Conservation (phyloP, 352 stramenopile species). For the Globisporangium okanoganense region DNA sequence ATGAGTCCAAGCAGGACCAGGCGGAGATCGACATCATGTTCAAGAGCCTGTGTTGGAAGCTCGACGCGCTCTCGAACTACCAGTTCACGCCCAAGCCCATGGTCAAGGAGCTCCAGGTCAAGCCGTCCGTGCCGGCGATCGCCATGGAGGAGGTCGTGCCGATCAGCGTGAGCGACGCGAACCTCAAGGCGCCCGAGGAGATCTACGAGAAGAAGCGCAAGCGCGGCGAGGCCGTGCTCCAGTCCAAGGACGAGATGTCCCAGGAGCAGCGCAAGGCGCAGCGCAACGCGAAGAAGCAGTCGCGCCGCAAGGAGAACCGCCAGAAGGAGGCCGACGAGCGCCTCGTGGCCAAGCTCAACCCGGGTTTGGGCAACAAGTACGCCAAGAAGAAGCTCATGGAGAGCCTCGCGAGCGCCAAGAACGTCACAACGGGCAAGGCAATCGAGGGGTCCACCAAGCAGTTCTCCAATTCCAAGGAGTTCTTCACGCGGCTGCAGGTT, state of each 20-base stretch:
- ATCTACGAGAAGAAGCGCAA: constrained; percentile 88
- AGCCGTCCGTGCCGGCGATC: constrained; percentile 74
- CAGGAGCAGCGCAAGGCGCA: constrained; percentile 84
- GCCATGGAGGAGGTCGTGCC: constrained; percentile 84
- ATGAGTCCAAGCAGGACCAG: constrained; percentile 90
- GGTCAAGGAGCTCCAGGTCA: constrained; percentile 89
- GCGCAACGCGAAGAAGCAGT: constrained; percentile 89
- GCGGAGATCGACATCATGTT: constrained; percentile 94
- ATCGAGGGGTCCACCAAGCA: constrained; percentile 80
- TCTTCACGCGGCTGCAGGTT: constrained; percentile 78
- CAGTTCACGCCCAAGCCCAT: constrained; percentile 93
- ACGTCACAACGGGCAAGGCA: constrained; percentile 78
- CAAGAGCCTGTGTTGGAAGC: constrained; percentile 93
- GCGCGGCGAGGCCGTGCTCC: constrained; percentile 72
- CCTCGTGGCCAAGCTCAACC: constrained; percentile 92
- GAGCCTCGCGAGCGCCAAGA: constrained; percentile 73
- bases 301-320: constrained; percentile 87
- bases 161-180: constrained; percentile 82
- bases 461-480: constrained; percentile 88
- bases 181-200: constrained; percentile 79
- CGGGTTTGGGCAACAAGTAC: constrained; percentile 95
- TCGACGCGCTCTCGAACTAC: constrained; percentile 95
- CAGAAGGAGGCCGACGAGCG: constrained; percentile 90
- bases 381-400: constrained; percentile 92
- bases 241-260: constrained; percentile 85